Evolutionary conservation across 1,284 basidiomycete species (phyloP), one percentile per base, ranked within the genome.

Genomic region (Leucoagaricus sp.): DNA sequence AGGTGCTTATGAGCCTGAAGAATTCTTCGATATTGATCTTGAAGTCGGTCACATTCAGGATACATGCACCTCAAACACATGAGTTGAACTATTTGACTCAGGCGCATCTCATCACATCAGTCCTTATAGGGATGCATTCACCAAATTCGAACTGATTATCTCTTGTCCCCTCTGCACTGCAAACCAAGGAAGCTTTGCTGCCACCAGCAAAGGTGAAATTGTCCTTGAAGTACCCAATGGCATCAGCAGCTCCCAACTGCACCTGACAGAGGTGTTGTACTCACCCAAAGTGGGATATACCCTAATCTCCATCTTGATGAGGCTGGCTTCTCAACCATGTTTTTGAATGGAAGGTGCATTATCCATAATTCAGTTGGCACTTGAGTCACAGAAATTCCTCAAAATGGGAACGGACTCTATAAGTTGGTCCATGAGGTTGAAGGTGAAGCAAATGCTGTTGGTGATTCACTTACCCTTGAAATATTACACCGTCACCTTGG

Each of bases 61-160:
- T n/a, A n/a, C n/a, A n/a, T n/a, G n/a, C n/a, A n/a, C n/a, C n/a
- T n/a, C n/a, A n/a, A n/a, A n/a, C n/a, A n/a, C n/a, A n/a, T n/a
- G n/a, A n/a, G n/a, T n/a, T n/a, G n/a, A n/a, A n/a, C n/a, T n/a
- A n/a, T n/a, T n/a, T n/a, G n/a, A 80, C 59, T 76, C 73, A 1
- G 75, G 78, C 0, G 67, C 67, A 2, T 72, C 71, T 0, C 36
- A 62, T 6, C 77, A 79, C 47, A 71, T 80, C n/a, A 74, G 71
- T 0, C 76, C 74, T 0, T 75, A 75, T 55, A 54, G 62, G 0
- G 61, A 75, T 23, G 52, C 60, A 8, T 72, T 80, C 59, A 53
- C 61, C 0, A 68, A 58, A 8, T 72, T 73, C 48, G 13, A 42
- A 0, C 19, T 57, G 0, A 77, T 73, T 4, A 54, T 63, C 1